Base-by-base conservation (phyloP, 768 basidiomycete species). In the Kwoniella heveanensis region DNA sequence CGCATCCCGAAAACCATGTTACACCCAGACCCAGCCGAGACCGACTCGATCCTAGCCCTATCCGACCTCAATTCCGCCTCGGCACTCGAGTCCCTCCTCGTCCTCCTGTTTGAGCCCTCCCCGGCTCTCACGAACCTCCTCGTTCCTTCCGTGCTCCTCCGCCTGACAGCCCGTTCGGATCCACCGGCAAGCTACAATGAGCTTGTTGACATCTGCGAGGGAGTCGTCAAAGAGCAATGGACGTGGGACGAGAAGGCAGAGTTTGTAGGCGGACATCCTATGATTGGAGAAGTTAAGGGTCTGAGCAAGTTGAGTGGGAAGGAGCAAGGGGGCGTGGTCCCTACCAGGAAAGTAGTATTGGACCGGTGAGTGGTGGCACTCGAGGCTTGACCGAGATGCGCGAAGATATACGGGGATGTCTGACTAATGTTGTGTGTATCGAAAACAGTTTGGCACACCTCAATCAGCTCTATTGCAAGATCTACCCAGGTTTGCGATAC, bases 261-360 rank as follows among this genome's bases (percentile, higher is more conserved):
- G 64, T 92, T 96, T 74, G 84, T 95, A 64, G 85, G 83, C 5
- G 92, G 88, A 2, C 93, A 95, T 81, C 93, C 93, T 36, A 85
- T 91, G 58, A 95, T 95, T 50, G 93, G 93, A 39, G 91, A 91
- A 80, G 85, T 83, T 63, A 87, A 85, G 72, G 87, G 87, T 46
- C 83, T 94, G 13, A 90, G 89, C 0, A 84, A 79, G 49, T 83
- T 92, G 51, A 92, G 90, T 78, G 86, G 87, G 26, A 86, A 84
- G 53, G 93, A 96, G 80, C 93, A 95, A 78, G 87, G 86, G 13
- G 84, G 83, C 25, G 78, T 80, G 2, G 80, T 80, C 12, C 83
- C 85, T 21, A 91, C 91, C 9, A 85, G 88, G 6, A 87, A 89
- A 26, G 87, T 87, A 62, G 88, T 93, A 37, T 82, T 95, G 22